These are phyloP conservation scores for Aspergillus pseudoglaucus DNA, from an alignment of 2,329 filamentous ascomycete species.

Conservation along the genomic window DNA sequence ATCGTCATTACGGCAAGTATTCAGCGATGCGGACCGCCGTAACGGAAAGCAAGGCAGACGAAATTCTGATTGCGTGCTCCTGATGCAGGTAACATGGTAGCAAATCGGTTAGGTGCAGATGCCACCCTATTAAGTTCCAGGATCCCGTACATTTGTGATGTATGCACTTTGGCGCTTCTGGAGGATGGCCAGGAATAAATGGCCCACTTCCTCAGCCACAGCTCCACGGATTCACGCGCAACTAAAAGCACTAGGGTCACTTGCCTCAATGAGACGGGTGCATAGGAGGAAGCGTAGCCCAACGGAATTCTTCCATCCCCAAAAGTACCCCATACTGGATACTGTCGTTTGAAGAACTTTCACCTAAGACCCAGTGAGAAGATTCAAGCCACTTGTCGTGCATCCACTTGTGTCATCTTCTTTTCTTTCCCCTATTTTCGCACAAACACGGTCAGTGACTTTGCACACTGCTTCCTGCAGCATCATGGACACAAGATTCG, in stretches of 20 bases:
- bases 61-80: slow-evolving; percentile 6
- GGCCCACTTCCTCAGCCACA: not conserved
- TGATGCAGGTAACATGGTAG: slow-evolving; percentile 13
- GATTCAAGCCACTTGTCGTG: not conserved
- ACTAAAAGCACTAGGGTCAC: not conserved
- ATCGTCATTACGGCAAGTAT: no score
- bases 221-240: not conserved
- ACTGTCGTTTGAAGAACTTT: not conserved
- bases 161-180: slow-evolving; percentile 7
- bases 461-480: not conserved
- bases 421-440: not conserved
- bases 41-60: not conserved
- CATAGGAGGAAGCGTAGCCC: slow-evolving; percentile 15
- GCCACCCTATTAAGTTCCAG: slow-evolving; percentile 14
- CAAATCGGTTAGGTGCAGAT: slow-evolving; percentile 17
- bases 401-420: not conserved
- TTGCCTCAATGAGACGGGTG: slow-evolving; percentile 2
- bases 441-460: no score
- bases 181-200: slow-evolving; percentile 2
- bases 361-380: not conserved
- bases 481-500: not conserved
- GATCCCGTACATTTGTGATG: slow-evolving; percentile 11
- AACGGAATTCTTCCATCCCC: slow-evolving; percentile 9
- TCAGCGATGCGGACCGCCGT: not conserved
- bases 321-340: slow-evolving; percentile 1